phyloP scores from a whole-genome alignment of 805 yeast genomes.

The Saturnispora kantuleensis region DNA sequence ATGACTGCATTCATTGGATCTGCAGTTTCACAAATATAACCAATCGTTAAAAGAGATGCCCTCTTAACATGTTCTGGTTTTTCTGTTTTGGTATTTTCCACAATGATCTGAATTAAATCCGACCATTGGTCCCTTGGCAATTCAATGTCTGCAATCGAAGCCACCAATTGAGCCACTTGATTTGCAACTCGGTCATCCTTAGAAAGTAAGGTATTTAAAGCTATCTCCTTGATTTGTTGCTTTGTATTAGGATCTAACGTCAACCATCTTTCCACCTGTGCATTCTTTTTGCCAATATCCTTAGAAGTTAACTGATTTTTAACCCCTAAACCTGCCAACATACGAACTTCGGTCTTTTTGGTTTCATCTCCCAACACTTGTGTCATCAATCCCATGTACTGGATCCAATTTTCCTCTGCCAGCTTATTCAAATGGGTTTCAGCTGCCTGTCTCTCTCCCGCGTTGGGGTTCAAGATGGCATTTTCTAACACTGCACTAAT shows the following conservation, averaged over 20 bases:
- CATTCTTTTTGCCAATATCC: constrained; percentile 47
- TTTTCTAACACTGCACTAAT: constrained; percentile 65
- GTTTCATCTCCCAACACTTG: constrained; percentile 58
- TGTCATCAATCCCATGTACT: constrained; percentile 60
- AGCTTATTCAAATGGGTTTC: constrained; percentile 65
- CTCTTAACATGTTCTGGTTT: constrained; percentile 74
- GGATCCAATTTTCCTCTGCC: constrained; percentile 67
- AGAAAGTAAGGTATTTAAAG: constrained; percentile 55
- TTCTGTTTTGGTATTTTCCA: constrained; percentile 74
- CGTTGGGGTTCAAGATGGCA: constrained; percentile 64
- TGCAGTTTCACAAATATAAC: constrained; percentile 91
- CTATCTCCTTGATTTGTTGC: constrained; percentile 52
- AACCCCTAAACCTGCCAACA: constrained; percentile 79
- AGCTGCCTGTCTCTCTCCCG: constrained; percentile 60
- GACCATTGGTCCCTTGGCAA: constrained; percentile 85
- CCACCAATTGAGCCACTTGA: constrained; percentile 86
- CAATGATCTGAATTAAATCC: constrained; percentile 71
- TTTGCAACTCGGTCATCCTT: constrained; percentile 72
- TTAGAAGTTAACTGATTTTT: constrained; percentile 86
- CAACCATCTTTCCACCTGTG: constrained; percentile 69
- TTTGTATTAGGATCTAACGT: constrained; percentile 45
- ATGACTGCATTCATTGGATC: constrained; percentile 75
- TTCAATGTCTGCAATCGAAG: constrained; percentile 95
- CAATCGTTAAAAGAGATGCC: constrained; percentile 80
- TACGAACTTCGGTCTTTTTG: constrained; percentile 70